Base-by-base conservation (phyloP, 805 yeast genomes). In the Wickerhamiella occidentalis region DNA sequence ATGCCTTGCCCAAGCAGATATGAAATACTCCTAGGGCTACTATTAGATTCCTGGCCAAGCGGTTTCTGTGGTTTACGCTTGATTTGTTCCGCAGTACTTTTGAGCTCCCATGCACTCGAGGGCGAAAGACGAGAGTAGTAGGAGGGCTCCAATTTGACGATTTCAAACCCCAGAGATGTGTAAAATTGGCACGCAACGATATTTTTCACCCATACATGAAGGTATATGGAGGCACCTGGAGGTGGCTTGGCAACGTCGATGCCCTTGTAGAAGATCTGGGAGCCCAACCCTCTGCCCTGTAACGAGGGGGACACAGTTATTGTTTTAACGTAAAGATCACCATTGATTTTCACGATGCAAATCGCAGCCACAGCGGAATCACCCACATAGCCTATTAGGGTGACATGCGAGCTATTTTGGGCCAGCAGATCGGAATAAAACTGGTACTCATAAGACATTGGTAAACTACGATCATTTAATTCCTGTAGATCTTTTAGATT, bases 151-250 rank as follows among this genome's bases (percentile, higher is more conserved):
- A 18, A 5, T 2, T 22, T 12, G 8, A 12, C 29, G 15, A 22
- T 22, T 2, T 15, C 21, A 25, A 49, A 49, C 1, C 48, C 51
- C 22, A 21, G n/a, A 17, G 26, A 7, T 15, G n/a, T 6, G n/a
- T 49, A 49, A 25, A 44, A 49, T 23, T 35, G 15, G 6, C 30
- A 18, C 19, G 41, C 44, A 3, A 11, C 17, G 17, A 13, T 29
- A 29, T 44, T 29, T 4, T 40, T 40, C n/a, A 18, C 25, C 51
- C 51, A 49, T 5, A 49, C 48, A 35, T 49, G 44, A 1, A 40
- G 25, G 30, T 22, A 4, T 4, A 40, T 43, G 12, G 29, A 17
- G 12, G 45, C 33, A 12, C 4, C 12, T 3, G 35, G n/a, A n/a
- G 40, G 26, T 2, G 43, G 37, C 11, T 29, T 13, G 28, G 42